Evolutionary conservation across 2,329 filamentous ascomycete species (phyloP).

Genomic region (Remersonia thermophila): DNA sequence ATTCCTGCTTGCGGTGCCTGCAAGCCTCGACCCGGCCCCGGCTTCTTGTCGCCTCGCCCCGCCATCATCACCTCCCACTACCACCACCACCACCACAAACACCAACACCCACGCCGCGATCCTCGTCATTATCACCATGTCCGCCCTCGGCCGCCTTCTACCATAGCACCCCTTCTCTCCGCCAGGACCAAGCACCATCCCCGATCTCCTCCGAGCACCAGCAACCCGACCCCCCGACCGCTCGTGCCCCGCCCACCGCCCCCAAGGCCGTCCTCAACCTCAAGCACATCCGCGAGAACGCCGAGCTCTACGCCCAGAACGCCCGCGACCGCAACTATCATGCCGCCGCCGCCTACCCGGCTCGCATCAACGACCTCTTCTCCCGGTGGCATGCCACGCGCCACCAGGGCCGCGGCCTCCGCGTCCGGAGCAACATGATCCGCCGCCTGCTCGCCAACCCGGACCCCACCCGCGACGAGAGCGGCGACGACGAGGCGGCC

Average conservation of each 20-base stretch:
- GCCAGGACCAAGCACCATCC: conserved; percentile 3
- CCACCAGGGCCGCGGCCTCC: conserved; percentile 44
- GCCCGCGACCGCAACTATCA: conserved; percentile 77
- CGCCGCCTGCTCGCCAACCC: conserved; percentile 45
- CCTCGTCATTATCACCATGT: not conserved
- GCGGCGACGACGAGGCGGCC: conserved; percentile 23
- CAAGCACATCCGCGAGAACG: conserved; percentile 80
- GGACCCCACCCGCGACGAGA: conserved; percentile 32
- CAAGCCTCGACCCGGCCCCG: not conserved
- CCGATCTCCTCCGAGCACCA: conserved; percentile 3
- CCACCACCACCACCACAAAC: too few species aligned
- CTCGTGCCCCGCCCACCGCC: conserved; percentile 50
- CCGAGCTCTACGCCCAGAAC: conserved; percentile 68
- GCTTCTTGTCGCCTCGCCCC: conserved; percentile 2
- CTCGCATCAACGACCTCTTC: conserved; percentile 43
- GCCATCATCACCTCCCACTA: conserved; percentile 1
- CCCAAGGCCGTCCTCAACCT: conserved; percentile 73
- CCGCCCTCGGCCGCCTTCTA: conserved; percentile 8
- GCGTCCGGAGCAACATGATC: conserved; percentile 55
- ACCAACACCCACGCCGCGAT: not conserved
- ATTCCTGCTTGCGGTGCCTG: conserved; percentile 13
- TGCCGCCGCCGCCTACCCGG: conserved; percentile 39
- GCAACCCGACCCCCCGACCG: conserved; percentile 1
- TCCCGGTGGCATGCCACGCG: conserved; percentile 50
- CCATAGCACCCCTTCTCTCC: conserved; percentile 6